phyloP scores from a whole-genome alignment of 176 grass and related monocot species.

The Carex myosuroides region DNA sequence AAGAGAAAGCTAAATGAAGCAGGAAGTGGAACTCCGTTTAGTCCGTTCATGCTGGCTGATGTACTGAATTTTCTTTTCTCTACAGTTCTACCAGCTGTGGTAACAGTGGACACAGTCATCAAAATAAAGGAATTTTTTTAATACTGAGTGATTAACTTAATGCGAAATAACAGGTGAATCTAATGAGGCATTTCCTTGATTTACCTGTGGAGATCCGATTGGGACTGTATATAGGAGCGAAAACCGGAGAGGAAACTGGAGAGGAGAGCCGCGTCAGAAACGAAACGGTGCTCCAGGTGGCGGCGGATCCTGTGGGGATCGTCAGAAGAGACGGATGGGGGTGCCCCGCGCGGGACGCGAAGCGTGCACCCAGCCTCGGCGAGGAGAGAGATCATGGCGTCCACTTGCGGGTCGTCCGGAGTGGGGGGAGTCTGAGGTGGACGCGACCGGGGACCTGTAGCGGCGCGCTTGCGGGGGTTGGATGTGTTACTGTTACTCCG shows the following conservation, averaged over 20 bases:
- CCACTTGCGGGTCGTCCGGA: conserved; percentile 26
- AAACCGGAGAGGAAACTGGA: conserved; percentile 46
- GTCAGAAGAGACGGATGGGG: conserved; percentile 32
- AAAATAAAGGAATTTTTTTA: neutral
- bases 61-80: neutral
- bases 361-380: conserved; percentile 82
- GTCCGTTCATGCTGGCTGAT: neutral
- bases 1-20: neutral
- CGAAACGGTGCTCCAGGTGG: conserved; percentile 43
- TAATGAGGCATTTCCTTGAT: conserved; percentile 31
- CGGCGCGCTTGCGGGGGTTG: conserved; percentile 43
- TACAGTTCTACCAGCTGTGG: neutral
- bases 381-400: conserved; percentile 49
- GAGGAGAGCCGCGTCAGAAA: conserved; percentile 19
- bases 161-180: neutral
- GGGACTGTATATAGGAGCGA: conserved; percentile 34
- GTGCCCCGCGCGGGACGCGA: conserved; percentile 35
- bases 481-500: conserved; percentile 27
- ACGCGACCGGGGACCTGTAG: conserved; percentile 3
- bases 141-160: neutral
- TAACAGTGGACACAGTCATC: neutral
- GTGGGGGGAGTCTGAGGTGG: neutral
- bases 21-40: neutral
- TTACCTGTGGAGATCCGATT: conserved; percentile 42
- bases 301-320: conserved; percentile 30